These are phyloP conservation scores for Ganoderma multipileum DNA, from an alignment of 1,284 basidiomycete genomes.

Conservation along the genomic window DNA sequence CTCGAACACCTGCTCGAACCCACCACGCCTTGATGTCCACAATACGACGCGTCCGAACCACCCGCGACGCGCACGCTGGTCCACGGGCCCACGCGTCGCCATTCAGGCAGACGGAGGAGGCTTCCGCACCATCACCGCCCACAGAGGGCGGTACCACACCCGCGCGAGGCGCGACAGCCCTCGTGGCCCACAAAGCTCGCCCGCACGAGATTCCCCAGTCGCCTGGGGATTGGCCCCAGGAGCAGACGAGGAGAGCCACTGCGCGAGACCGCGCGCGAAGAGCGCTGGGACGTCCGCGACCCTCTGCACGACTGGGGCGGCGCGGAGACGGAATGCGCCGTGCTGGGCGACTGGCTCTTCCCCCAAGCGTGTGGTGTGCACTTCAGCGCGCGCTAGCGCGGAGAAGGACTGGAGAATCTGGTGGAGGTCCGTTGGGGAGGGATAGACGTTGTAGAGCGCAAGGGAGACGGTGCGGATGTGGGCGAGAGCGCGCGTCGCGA, in stretches of 20 bases:
- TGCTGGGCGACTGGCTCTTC: not conserved
- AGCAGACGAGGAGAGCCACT: not conserved
- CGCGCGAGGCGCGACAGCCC: constrained; percentile 1
- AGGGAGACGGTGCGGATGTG: constrained; percentile 15
- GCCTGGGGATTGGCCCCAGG: not conserved
- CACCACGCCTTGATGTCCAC: not conserved
- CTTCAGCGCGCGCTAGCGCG: constrained; percentile 12
- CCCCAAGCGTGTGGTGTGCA: not conserved
- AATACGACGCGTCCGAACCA: too few species aligned
- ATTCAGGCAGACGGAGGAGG: not conserved
- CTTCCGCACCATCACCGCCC: constrained; percentile 13
- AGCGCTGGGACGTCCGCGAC: constrained; percentile 17
- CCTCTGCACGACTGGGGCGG: constrained; percentile 9
- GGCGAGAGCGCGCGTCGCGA: constrained; percentile 13
- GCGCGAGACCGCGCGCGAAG: constrained; percentile 20
- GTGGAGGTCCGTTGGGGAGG: constrained; percentile 13
- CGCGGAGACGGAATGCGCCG: constrained; percentile 12
- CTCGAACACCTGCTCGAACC: not conserved
- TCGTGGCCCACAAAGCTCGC: not conserved
- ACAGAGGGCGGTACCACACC: constrained; percentile 3
- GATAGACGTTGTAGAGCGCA: constrained; percentile 9
- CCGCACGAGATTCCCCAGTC: not conserved
- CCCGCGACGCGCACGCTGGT: too few species aligned
- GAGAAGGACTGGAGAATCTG: constrained; percentile 17
- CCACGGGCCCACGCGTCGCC: too few species aligned